Conservation (phyloP, 768 basidiomycete genomes). For the Calocybe indica region DNA sequence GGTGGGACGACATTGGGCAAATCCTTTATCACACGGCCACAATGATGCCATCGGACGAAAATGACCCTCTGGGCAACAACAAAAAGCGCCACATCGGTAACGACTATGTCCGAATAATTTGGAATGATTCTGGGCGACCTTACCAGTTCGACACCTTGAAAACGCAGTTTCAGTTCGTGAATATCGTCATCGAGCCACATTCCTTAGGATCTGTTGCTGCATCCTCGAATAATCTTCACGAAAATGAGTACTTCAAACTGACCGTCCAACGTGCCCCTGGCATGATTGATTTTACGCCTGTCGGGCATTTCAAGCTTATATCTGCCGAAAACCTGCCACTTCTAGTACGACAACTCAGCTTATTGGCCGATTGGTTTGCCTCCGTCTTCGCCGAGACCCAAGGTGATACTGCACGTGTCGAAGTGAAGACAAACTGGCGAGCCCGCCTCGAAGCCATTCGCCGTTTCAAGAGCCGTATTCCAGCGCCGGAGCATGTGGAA, state of each 20-base stretch:
- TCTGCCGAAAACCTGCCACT: constrained; percentile 82
- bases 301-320: constrained; percentile 92
- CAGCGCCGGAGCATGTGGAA: constrained; percentile 20
- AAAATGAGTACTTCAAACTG: constrained; percentile 95
- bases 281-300: constrained; percentile 91
- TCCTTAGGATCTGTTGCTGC: constrained; percentile 80
- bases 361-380: constrained; percentile 88
- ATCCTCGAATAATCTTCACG: constrained; percentile 77
- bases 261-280: constrained; percentile 82
- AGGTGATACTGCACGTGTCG: constrained; percentile 60
- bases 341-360: constrained; percentile 83
- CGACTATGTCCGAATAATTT: constrained; percentile 92
- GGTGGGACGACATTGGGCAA: constrained; percentile 98
- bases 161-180: constrained; percentile 95
- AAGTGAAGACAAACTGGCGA: constrained; percentile 89
- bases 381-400: constrained; percentile 75
- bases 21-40: constrained; percentile 95
- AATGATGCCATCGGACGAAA: constrained; percentile 80
- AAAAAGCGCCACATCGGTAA: constrained; percentile 98
- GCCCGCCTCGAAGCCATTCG: constrained; percentile 73
- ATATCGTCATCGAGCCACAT: constrained; percentile 94
- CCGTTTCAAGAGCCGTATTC: constrained; percentile 48
- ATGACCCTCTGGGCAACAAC: constrained; percentile 67
- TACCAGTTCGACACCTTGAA: constrained; percentile 89
- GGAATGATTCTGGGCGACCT: constrained; percentile 91